These are phyloP conservation scores for Lentinula sp. DNA, from an alignment of 768 basidiomycete species.

Conservation along the genomic window DNA sequence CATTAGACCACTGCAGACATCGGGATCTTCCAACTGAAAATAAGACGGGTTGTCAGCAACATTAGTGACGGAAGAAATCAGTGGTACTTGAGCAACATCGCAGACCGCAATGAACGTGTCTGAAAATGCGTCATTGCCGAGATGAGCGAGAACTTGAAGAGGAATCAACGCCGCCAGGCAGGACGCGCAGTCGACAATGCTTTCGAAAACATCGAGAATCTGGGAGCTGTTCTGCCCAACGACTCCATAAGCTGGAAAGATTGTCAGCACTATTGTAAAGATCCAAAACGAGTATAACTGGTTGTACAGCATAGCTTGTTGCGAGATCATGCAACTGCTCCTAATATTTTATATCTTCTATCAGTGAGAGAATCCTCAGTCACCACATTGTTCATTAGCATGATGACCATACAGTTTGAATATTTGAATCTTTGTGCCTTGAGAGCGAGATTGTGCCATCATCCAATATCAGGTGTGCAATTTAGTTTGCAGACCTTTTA, in stretches of 20 bases:
- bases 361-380: not conserved
- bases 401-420: too few species aligned
- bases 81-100: slow-evolving; percentile 14
- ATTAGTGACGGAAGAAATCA: not conserved
- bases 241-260: not conserved
- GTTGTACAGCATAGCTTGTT: not conserved
- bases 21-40: slow-evolving; percentile 24
- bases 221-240: not conserved
- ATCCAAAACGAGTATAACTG: not conserved
- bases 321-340: not conserved
- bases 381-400: not conserved
- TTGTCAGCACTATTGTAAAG: not conserved
- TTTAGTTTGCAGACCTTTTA: too few species aligned
- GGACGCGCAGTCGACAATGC: slow-evolving; percentile 19
- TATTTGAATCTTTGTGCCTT: too few species aligned
- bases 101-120: slow-evolving; percentile 20
- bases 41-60: not conserved
- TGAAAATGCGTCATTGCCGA: slow-evolving; percentile 24
- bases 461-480: too few species aligned
- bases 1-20: slow-evolving; percentile 32
- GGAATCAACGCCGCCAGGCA: slow-evolving; percentile 25
- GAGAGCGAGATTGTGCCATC: too few species aligned
- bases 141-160: slow-evolving; percentile 21
- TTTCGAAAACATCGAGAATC: slow-evolving; percentile 17
- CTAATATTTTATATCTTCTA: not conserved